Conservation (phyloP, 2,329 filamentous ascomycete genomes). For the Colletotrichum neosansevieriae region DNA sequence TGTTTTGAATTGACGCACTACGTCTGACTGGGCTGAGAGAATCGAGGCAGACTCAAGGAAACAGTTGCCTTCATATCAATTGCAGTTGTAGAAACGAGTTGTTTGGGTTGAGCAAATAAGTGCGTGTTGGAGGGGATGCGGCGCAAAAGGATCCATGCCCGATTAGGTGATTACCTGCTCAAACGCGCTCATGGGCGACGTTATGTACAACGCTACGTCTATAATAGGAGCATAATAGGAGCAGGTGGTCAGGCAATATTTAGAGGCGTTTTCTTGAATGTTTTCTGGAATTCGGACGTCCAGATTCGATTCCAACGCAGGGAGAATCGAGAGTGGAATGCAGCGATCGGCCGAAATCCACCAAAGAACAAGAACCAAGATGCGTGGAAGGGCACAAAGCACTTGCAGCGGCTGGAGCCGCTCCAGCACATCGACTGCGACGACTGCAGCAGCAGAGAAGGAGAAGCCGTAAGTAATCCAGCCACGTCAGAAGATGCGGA, state of each 20-base stretch:
- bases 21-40: no score
- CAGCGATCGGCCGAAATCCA: background rate
- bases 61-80: no score
- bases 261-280: background rate
- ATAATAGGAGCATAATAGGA: background rate
- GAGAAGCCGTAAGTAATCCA: constrained; percentile 9
- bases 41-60: no score
- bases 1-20: no score
- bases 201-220: background rate
- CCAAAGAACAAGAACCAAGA: constrained; percentile 8
- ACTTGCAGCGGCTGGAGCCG: constrained; percentile 32
- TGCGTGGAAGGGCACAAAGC: constrained; percentile 36
- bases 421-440: constrained; percentile 16
- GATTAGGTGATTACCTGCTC: constrained; percentile 38
- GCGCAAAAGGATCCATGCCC: constrained; percentile 11
- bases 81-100: background rate
- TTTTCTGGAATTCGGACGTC: background rate
- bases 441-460: background rate
- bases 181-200: constrained; percentile 31
- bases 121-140: background rate
- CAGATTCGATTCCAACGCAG: background rate
- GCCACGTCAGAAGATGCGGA: background rate
- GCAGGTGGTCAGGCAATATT: background rate
- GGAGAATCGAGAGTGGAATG: background rate
- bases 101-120: constrained; percentile 29